A percentile compares a stretch with the other conserved stretches of the same genome.
Evolutionary conservation across 768 basidiomycete species (phyloP).

Genomic region (Auricularia sp.): DNA sequence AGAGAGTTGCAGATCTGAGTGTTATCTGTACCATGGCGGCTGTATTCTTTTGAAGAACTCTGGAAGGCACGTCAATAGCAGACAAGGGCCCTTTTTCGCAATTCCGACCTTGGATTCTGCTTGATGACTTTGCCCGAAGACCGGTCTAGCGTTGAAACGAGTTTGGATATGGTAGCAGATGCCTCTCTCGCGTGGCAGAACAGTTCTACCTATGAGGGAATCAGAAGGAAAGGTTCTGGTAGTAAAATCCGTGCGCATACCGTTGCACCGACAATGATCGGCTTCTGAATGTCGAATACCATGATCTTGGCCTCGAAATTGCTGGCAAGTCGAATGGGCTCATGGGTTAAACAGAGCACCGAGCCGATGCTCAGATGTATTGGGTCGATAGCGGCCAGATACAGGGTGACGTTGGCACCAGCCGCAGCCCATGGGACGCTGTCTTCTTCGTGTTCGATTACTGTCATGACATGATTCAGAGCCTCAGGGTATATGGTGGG

Average conservation of each 20-base stretch:
- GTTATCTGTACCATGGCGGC: constrained; percentile 84
- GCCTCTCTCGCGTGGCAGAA: constrained; percentile 92
- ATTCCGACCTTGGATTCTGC: constrained; percentile 53
- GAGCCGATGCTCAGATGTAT: constrained; percentile 80
- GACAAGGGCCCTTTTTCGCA: background rate
- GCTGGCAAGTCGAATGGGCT: constrained; percentile 66
- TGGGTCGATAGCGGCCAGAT: constrained; percentile 74
- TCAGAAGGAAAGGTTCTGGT: background rate
- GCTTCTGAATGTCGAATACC: constrained; percentile 84
- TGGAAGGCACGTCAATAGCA: constrained; percentile 17
- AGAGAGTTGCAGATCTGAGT: constrained; percentile 46
- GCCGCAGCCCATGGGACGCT: constrained; percentile 79
- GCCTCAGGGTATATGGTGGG: background rate
- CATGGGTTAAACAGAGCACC: constrained; percentile 68
- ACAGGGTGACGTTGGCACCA: constrained; percentile 81
- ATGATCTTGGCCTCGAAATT: constrained; percentile 81
- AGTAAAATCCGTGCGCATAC: constrained; percentile 32
- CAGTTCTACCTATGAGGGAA: constrained; percentile 61
- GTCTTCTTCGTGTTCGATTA: constrained; percentile 74
- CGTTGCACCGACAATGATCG: constrained; percentile 78
- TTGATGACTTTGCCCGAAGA: constrained; percentile 62
- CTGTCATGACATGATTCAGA: constrained; percentile 28
- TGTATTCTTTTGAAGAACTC: constrained; percentile 73
- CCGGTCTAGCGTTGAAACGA: constrained; percentile 73
- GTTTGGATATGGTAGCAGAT: constrained; percentile 75